These are phyloP conservation scores for Ophiorrhiza pumila DNA, from an alignment of 257 asterid genomes.

Conservation along the genomic window DNA sequence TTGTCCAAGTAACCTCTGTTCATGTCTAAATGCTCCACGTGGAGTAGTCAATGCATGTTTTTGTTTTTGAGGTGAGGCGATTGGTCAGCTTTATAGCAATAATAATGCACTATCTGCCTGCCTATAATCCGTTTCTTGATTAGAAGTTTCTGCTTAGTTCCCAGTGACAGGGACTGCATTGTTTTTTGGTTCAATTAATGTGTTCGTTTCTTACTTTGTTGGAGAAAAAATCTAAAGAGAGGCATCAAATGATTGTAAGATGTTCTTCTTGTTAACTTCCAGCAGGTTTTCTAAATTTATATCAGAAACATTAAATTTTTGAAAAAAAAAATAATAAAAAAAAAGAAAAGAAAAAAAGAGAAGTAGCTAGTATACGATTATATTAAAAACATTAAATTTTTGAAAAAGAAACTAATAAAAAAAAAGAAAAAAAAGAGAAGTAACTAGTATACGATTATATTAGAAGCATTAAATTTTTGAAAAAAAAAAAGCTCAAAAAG, in stretches of 20 bases:
- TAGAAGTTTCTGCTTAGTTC: not conserved
- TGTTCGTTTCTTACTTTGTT: not conserved
- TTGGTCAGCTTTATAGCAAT: not conserved
- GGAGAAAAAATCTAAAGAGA: not conserved
- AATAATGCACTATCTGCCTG: not conserved
- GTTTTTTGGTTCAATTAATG: not conserved
- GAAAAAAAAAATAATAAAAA: no score
- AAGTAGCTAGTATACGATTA: no score
- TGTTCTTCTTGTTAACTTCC: not conserved
- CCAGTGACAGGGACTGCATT: not conserved
- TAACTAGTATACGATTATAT: no score
- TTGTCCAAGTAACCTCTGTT: not conserved
- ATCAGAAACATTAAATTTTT: no score
- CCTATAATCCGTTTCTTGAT: not conserved
- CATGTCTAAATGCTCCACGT: no score
- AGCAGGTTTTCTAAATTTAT: constrained; percentile 14
- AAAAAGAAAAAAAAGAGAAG: no score
- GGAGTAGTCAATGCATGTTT: no score
- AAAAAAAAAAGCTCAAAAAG: no score
- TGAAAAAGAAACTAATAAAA: no score
- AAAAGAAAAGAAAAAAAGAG: no score
- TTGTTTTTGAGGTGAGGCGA: not conserved
- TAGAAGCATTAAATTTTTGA: no score
- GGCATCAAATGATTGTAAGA: not conserved
- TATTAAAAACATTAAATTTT: no score